Evolutionary conservation across 2,329 filamentous ascomycete species (phyloP), one percentile per base, ranked within the genome.

Genomic region (Fusarium sp.): DNA sequence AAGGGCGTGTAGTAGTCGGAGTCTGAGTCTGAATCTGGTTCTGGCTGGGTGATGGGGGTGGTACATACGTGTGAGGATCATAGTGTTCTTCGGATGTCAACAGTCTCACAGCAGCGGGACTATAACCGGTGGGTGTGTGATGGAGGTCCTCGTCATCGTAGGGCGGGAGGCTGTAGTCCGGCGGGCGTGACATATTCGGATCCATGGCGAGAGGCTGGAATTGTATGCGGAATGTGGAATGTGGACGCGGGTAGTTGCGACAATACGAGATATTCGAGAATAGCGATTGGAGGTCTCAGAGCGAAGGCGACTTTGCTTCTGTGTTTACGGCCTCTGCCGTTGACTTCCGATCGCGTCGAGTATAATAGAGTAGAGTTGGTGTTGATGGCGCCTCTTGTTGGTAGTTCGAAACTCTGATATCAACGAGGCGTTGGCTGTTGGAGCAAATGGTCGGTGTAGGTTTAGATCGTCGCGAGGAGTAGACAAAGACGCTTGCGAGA

Each of bases 31-130:
- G 58, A 24, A 28, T 44, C 6, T 58, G 50, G 53, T 51, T 57
- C 46, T 66, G 58, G 45, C 50, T 63, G 40, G 62, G 63, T 40
- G 58, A 62, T 47, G 52, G 54, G 32, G 59, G 47, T 68, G 75
- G 74, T 79, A 89, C 87, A 81, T 89, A 89, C 87, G 84, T 81
- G 75, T 81, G 79, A 56, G 66, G 82, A 79, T 79, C 80, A 72
- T 75, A 69, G n/a, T 83, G 79, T 46, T 89, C 87, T 73, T 90
- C 88, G 76, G 87, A 89, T 52, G 87, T 90, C 79, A 90, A 79
- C 71, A 90, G 79, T 72, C 88, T 83, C 55, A 90, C 83, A 64
- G 83, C 85, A 33, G 87, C 83, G 44, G 82, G 78, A 73, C 84
- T 85, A 56, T 82, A 79, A 61, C 81, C 80, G 39, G 79, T 80